Conservation (phyloP, 352 stramenopile species). For the Globisporangium alternatum region DNA sequence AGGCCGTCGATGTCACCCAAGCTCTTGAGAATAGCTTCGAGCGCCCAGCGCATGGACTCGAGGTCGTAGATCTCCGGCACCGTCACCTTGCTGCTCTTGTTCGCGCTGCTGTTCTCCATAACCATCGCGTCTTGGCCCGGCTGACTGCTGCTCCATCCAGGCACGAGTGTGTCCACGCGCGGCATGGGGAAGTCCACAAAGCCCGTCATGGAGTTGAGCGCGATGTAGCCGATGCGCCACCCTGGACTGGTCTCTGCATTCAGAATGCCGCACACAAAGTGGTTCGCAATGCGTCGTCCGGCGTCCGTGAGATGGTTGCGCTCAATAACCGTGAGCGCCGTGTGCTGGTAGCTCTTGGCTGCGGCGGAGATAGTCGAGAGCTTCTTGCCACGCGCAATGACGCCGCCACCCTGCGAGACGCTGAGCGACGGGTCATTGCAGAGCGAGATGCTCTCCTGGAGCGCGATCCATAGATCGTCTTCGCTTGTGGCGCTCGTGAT, state of each 20-base stretch:
- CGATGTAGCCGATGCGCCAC: slow-evolving; percentile 79
- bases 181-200: slow-evolving; percentile 82
- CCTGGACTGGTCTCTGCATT: slow-evolving; percentile 71
- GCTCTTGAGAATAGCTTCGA: slow-evolving; percentile 74
- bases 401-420: slow-evolving; percentile 28
- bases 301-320: slow-evolving; percentile 53
- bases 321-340: slow-evolving; percentile 45
- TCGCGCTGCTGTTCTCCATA: slow-evolving; percentile 11
- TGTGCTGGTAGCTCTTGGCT: slow-evolving; percentile 31
- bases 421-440: slow-evolving; percentile 67
- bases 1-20: slow-evolving; percentile 64
- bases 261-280: slow-evolving; percentile 67
- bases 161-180: slow-evolving; percentile 51
- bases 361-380: slow-evolving; percentile 22
- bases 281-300: slow-evolving; percentile 53
- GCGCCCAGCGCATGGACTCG: slow-evolving; percentile 84
- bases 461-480: slow-evolving; percentile 77
- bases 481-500: slow-evolving; percentile 61
- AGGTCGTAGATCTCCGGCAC: slow-evolving; percentile 83
- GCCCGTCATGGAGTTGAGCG: slow-evolving; percentile 64
- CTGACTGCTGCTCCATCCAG: slow-evolving; percentile 33
- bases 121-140: slow-evolving; percentile 15
- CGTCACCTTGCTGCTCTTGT: slow-evolving; percentile 18
- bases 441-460: slow-evolving; percentile 69
- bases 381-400: slow-evolving; percentile 26